Percentiles rank a stretch among this genome's conserved stretches.
Conservation (phyloP, 2,329 filamentous ascomycete genomes). For the Xylariaceae sp. region DNA sequence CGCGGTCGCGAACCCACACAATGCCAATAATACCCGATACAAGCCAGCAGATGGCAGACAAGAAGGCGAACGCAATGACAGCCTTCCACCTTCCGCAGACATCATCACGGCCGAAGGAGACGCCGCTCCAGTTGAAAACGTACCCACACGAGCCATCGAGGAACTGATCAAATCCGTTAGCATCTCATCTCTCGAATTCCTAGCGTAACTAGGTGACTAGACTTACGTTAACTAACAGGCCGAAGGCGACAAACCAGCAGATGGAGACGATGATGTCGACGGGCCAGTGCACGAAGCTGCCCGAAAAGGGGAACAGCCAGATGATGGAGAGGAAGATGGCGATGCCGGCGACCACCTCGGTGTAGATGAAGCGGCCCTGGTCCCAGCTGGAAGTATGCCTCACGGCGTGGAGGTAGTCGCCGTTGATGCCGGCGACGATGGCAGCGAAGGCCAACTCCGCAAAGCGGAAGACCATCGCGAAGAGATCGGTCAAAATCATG, state of each 20-base stretch:
- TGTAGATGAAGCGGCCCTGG: slow-evolving; percentile 72
- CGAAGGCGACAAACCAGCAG: slow-evolving; percentile 72
- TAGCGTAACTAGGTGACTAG: not conserved
- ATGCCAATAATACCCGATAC: slow-evolving; percentile 61
- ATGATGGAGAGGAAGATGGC: slow-evolving; percentile 70
- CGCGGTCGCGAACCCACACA: slow-evolving; percentile 54
- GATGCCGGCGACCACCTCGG: slow-evolving; percentile 69
- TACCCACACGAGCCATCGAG: slow-evolving; percentile 54
- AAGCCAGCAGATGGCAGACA: slow-evolving; percentile 73
- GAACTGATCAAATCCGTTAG: slow-evolving; percentile 35
- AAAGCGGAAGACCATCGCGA: slow-evolving; percentile 61
- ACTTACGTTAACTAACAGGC: slow-evolving; percentile 64
- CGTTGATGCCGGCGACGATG: slow-evolving; percentile 72
- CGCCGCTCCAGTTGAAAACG: slow-evolving; percentile 62
- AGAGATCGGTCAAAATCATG: slow-evolving; percentile 57
- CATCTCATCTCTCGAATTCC: not conserved
- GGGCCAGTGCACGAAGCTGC: slow-evolving; percentile 70
- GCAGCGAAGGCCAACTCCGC: slow-evolving; percentile 70
- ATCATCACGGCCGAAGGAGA: slow-evolving; percentile 50
- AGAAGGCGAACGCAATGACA: slow-evolving; percentile 70
- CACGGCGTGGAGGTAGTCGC: slow-evolving; percentile 62
- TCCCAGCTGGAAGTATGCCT: slow-evolving; percentile 53
- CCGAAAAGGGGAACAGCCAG: slow-evolving; percentile 72
- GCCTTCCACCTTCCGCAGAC: slow-evolving; percentile 72
- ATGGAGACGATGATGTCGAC: slow-evolving; percentile 70